phyloP scores from a whole-genome alignment of 2,329 filamentous ascomycete genomes.

The Zymoseptoria brevis region DNA sequence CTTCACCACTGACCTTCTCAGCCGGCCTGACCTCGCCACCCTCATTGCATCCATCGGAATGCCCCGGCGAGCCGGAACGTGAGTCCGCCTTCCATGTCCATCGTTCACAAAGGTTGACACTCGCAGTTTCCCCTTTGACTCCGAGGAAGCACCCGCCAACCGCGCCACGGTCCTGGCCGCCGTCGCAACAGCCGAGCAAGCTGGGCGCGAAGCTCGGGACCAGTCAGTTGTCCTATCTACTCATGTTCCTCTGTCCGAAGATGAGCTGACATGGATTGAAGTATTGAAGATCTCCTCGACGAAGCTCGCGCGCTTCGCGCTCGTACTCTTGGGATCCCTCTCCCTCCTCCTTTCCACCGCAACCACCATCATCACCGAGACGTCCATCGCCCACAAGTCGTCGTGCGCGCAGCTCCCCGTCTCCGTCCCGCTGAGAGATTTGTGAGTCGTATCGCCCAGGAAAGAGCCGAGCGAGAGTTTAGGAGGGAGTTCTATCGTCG shows the following conservation, averaged over 20 bases:
- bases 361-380: background rate
- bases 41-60: too few relatives aligned
- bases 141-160: too few relatives aligned
- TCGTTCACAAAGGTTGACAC: too few relatives aligned
- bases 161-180: too few relatives aligned
- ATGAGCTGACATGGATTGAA: background rate
- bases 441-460: background rate
- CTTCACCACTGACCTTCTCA: too few relatives aligned
- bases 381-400: background rate
- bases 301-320: background rate
- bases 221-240: background rate
- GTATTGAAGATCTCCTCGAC: background rate
- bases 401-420: background rate
- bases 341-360: too few relatives aligned
- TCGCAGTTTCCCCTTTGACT: too few relatives aligned
- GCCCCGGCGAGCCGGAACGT: too few relatives aligned
- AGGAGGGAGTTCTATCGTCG: background rate
- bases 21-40: too few relatives aligned
- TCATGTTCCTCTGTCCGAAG: background rate
- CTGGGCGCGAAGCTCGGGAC: background rate
- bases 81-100: too few relatives aligned
- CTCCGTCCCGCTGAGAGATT: background rate
- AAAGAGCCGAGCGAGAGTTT: background rate
- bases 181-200: too few relatives aligned
- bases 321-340: too few relatives aligned